phyloP scores from a whole-genome alignment of 169 alveolate species.

The Plasmodium malariae region DNA sequence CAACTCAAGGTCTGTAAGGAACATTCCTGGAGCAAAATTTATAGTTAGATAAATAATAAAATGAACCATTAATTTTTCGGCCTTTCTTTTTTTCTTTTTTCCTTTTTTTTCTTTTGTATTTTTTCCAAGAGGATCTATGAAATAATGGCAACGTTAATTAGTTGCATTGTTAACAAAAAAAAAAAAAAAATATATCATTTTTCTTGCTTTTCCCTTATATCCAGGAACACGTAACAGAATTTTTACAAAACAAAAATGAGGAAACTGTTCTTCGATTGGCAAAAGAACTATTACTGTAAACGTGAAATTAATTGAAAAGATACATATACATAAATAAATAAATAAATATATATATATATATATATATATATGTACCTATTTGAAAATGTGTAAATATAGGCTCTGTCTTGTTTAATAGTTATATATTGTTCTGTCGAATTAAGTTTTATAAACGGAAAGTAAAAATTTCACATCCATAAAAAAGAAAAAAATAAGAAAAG shows the following conservation, averaged over 20 bases:
- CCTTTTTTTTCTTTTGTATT: neutral
- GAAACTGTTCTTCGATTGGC: constrained; percentile 71
- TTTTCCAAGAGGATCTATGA: neutral
- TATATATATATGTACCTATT: constrained; percentile 5
- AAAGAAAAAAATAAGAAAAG: too few species aligned
- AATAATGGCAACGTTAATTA: too few species aligned
- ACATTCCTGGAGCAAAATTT: constrained; percentile 74
- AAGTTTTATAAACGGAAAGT: too few species aligned
- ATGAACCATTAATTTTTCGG: constrained; percentile 10
- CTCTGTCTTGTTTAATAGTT: too few species aligned
- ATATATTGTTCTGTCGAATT: too few species aligned
- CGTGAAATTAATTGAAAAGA: neutral
- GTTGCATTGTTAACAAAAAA: too few species aligned
- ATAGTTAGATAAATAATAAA: constrained; percentile 67
- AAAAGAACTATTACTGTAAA: constrained; percentile 72
- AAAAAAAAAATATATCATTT: neutral
- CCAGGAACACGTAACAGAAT: constrained; percentile 73
- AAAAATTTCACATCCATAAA: too few species aligned
- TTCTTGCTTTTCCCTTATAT: constrained; percentile 11
- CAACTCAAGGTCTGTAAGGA: constrained; percentile 73
- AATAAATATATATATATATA: too few species aligned
- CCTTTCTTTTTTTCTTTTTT: neutral
- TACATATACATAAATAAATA: too few species aligned
- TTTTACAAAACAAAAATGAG: constrained; percentile 75
- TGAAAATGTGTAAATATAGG: too few species aligned